phyloP scores from a whole-genome alignment of 2,329 filamentous ascomycete genomes.

The Fusarium pininemorale region DNA sequence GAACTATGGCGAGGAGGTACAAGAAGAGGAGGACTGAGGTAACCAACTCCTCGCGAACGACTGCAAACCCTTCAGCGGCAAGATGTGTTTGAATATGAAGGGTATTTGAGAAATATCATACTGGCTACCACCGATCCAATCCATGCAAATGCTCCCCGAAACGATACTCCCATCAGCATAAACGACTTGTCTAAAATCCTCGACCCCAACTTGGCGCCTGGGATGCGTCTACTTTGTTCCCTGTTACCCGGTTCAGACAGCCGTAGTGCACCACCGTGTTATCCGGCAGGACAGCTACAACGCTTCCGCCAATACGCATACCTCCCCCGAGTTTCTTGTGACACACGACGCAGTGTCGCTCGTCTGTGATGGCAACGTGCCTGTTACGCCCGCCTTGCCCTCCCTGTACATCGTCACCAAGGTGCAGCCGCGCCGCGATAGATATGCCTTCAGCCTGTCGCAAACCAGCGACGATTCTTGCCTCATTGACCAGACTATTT shows the following conservation, averaged over 20 bases:
- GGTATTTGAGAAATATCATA: conserved; percentile 39
- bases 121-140: conserved; percentile 36
- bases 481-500: conserved; percentile 83
- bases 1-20: conserved; percentile 87
- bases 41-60: not conserved
- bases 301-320: conserved; percentile 89
- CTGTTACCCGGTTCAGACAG: conserved; percentile 67
- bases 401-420: conserved; percentile 72
- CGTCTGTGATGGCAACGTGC: conserved; percentile 84
- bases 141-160: conserved; percentile 35
- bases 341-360: conserved; percentile 89
- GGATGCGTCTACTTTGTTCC: conserved; percentile 47
- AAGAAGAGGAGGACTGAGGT: conserved; percentile 65
- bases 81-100: conserved; percentile 31
- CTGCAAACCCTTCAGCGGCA: not conserved
- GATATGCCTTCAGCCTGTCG: conserved; percentile 82
- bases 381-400: conserved; percentile 64
- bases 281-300: conserved; percentile 89
- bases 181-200: conserved; percentile 44
- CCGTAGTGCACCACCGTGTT: conserved; percentile 84
- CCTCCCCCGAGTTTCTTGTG: conserved; percentile 87
- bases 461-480: conserved; percentile 78
- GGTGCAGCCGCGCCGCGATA: conserved; percentile 75
- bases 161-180: conserved; percentile 21
- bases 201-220: conserved; percentile 51